Evolutionary conservation across 768 basidiomycete species (phyloP), one percentile per base, ranked within the genome.

Genomic region (Leccinum longicurvipes): DNA sequence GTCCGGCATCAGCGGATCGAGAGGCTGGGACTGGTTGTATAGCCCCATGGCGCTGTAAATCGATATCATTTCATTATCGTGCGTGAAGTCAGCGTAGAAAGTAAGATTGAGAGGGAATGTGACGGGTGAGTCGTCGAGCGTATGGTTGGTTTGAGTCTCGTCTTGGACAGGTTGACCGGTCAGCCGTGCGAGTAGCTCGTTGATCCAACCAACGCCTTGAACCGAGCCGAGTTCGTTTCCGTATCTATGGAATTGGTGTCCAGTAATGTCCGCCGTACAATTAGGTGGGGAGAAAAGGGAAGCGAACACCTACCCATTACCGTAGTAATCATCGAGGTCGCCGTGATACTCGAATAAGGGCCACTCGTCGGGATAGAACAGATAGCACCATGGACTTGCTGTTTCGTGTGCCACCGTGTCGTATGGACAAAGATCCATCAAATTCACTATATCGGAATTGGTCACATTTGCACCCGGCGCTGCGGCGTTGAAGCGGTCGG

Each of bases 151-250:
- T 61, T 87, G 86, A 0, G 90, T 92, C 58, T 78, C 65, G 69
- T 92, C 90, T 36, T 67, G 67, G 24, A 91, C 87, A 1, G 84
- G 80, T 14, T 67, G 68, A 17, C 76, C 76, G 0, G 86, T 89
- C 44, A 93, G 77, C 9, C 92, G 82, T 0, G 91, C 88, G 23
- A 94, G 72, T 23, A 95, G 81, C 72, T 93, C 93, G 68, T 92
- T 93, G 65, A 89, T 75, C 69, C 88, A 95, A 3, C 92, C 93
- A 3, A 93, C 86, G 25, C 90, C 90, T 67, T 90, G 88, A 6
- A 90, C 83, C 3, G 72, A 82, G 0, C 90, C 89, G 0, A 90
- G 76, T 1, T 66, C 62, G 53, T 83, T 80, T 10, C 89, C 89
- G 55, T 88, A 82, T 23, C 86, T 87, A 11, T 31, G n/a, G n/a